phyloP scores from a whole-genome alignment of 352 stramenopile species.

The Phytophthora pluvialis region DNA sequence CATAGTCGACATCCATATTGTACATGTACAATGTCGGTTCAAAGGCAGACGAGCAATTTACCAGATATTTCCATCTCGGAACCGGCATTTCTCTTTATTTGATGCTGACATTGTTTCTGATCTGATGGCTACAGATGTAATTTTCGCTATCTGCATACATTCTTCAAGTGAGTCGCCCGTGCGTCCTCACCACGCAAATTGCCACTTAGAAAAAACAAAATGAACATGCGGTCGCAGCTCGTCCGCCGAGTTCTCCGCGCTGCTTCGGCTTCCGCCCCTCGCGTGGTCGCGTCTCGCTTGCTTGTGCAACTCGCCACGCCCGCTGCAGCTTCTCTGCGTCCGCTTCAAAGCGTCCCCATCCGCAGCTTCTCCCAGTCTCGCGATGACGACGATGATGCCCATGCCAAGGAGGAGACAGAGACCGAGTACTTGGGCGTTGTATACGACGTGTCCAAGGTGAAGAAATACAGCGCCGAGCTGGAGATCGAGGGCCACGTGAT shows the following conservation, averaged over 20 bases:
- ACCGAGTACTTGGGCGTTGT: conserved; percentile 71
- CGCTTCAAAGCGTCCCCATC: conserved; percentile 6
- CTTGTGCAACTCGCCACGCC: neutral
- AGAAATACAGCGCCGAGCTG: conserved; percentile 85
- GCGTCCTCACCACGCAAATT: conserved; percentile 13
- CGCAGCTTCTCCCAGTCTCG: conserved; percentile 29
- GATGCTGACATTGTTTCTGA: neutral
- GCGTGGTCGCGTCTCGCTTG: neutral
- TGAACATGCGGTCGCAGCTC: conserved; percentile 30
- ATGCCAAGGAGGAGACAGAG: conserved; percentile 35
- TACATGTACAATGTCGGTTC: no score
- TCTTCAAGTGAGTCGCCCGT: conserved; percentile 5
- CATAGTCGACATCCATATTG: no score
- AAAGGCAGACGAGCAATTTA: no score
- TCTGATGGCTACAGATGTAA: neutral
- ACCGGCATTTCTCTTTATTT: no score
- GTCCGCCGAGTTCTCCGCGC: conserved; percentile 22
- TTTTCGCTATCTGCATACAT: conserved; percentile 11
- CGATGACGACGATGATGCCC: conserved; percentile 20
- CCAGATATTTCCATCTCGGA: no score
- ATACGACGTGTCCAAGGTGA: conserved; percentile 74
- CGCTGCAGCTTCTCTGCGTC: neutral
- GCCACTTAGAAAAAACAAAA: neutral
- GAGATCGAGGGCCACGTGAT: conserved; percentile 73
- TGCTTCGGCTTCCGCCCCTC: neutral